phyloP scores from a whole-genome alignment of 257 asterid species.

The Salvia splendens region DNA sequence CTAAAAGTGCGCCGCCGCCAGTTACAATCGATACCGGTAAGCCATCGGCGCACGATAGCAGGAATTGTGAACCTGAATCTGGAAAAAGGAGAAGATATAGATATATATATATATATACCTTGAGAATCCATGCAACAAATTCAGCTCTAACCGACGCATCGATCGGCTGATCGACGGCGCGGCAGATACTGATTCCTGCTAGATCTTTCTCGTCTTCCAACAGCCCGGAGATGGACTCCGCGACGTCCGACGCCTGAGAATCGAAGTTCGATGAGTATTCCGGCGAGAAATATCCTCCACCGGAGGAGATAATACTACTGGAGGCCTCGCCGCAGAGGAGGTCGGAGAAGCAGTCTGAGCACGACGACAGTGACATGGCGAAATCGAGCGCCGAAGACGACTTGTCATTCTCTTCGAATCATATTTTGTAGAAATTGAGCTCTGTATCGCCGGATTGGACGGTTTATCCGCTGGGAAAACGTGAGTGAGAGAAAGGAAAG shows the following conservation, averaged over 20 bases:
- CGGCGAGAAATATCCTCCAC: constrained; percentile 44
- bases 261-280: constrained; percentile 69
- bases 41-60: constrained; percentile 31
- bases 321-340: constrained; percentile 86
- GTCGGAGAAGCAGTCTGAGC: constrained; percentile 85
- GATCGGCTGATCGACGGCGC: constrained; percentile 47
- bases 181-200: constrained; percentile 36
- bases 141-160: constrained; percentile 64
- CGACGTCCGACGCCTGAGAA: constrained; percentile 44
- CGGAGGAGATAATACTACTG: constrained; percentile 45
- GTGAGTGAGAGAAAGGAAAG: constrained; percentile 21
- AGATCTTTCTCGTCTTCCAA: constrained; percentile 67
- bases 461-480: constrained; percentile 46
- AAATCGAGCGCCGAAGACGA: constrained; percentile 30
- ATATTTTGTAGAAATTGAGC: constrained; percentile 28
- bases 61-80: constrained; percentile 6
- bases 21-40: not conserved
- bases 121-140: constrained; percentile 83
- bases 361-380: constrained; percentile 77
- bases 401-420: constrained; percentile 53
- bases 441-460: constrained; percentile 42
- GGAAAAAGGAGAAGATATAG: not conserved
- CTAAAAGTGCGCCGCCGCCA: constrained; percentile 24
- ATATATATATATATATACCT: constrained; percentile 48
- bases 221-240: constrained; percentile 68